Percentiles rank a stretch among this genome's conserved stretches.
phyloP scores from a whole-genome alignment of 805 yeast species.

The Limtongia smithiae region DNA sequence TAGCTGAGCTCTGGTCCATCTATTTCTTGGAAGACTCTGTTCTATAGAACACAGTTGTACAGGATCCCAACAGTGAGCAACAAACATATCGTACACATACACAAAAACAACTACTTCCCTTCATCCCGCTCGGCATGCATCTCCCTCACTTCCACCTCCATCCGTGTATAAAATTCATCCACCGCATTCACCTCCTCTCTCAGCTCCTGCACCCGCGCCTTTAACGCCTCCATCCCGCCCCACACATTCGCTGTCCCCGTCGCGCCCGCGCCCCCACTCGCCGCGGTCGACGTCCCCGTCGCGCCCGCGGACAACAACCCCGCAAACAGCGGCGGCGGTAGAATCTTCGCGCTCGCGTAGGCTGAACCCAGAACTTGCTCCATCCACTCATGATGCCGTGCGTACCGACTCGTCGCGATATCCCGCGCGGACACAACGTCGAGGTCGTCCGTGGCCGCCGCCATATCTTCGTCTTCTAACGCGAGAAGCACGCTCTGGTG shows the following conservation, averaged over 20 bases:
- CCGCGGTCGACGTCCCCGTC: not conserved
- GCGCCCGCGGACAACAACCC: slow-evolving; percentile 1
- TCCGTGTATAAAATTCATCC: slow-evolving; percentile 17
- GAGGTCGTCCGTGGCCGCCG: slow-evolving; percentile 35
- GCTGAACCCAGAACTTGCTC: slow-evolving; percentile 42
- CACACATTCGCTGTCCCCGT: slow-evolving; percentile 7
- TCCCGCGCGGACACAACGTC: slow-evolving; percentile 43
- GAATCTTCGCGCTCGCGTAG: slow-evolving; percentile 16
- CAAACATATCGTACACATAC: too few species aligned
- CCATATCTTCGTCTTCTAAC: slow-evolving; percentile 24
- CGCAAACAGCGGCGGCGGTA: slow-evolving; percentile 19
- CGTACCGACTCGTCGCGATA: slow-evolving; percentile 43
- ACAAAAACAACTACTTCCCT: too few species aligned
- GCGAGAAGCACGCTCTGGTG: slow-evolving; percentile 17
- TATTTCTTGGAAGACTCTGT: too few species aligned
- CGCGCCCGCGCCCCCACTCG: not conserved
- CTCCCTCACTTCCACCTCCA: slow-evolving; percentile 12
- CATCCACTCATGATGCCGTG: slow-evolving; percentile 46
- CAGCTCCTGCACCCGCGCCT: slow-evolving; percentile 13
- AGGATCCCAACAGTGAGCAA: too few species aligned
- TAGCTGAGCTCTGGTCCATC: too few species aligned
- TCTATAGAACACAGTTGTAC: too few species aligned
- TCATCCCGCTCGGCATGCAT: too few species aligned
- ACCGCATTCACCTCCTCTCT: slow-evolving; percentile 11
- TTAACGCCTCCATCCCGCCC: slow-evolving; percentile 18